Evolutionary conservation across 129 eudicot species (phyloP).

Genomic region (Gnaphalium uliginosum): DNA sequence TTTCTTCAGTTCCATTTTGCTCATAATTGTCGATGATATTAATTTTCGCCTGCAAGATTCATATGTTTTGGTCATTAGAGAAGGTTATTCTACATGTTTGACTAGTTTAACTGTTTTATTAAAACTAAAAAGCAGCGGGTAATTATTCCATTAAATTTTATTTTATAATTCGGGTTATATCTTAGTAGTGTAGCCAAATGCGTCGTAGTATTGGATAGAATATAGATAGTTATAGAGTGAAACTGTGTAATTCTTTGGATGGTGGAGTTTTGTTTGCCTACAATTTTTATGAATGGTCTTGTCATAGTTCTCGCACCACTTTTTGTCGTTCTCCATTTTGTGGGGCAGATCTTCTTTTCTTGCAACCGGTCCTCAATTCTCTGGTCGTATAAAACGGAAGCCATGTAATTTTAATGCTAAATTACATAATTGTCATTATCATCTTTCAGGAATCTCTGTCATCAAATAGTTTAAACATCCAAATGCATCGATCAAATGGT

Average conservation of each 20-base stretch:
- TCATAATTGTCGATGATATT: neutral
- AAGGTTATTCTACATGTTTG: neutral
- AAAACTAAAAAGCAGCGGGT: too few relatives aligned
- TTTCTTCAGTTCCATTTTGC: neutral
- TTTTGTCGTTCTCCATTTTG: neutral
- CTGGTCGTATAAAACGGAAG: neutral
- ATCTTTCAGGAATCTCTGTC: conserved; percentile 49
- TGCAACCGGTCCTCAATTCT: neutral
- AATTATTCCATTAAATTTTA: too few relatives aligned
- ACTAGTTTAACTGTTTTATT: neutral
- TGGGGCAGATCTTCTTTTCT: neutral
- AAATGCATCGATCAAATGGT: conserved; percentile 47
- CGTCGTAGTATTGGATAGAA: too few relatives aligned
- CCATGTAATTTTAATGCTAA: neutral
- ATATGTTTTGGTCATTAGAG: neutral
- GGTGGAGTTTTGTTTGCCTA: too few relatives aligned
- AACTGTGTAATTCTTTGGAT: too few relatives aligned
- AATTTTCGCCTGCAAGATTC: neutral
- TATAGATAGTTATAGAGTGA: too few relatives aligned
- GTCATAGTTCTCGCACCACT: neutral
- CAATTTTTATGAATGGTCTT: too few relatives aligned
- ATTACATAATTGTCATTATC: neutral
- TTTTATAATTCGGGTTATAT: too few relatives aligned
- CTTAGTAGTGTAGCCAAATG: too few relatives aligned
- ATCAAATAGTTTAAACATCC: conserved; percentile 52